Evolutionary conservation across 208 protist species (phyloP), one percentile per base, ranked within the genome.

Genomic region (Leishmania lainsoni): DNA sequence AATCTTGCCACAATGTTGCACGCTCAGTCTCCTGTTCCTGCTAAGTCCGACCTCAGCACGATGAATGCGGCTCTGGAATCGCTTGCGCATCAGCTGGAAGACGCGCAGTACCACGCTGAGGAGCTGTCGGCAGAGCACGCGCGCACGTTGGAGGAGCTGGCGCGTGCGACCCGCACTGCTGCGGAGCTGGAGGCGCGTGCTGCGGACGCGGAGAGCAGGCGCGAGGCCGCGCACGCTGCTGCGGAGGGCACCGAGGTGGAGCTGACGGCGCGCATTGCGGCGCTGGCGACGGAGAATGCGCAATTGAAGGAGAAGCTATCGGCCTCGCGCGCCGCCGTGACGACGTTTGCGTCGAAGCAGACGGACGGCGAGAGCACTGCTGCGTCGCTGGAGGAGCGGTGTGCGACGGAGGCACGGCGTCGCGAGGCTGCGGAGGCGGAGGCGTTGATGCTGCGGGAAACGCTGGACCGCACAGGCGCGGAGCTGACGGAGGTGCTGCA

Each of bases 221-320:
- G 10, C 48, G 83, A 81, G 71, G 78, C 81, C 16, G 70, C 73
- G 22, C 68, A 49, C 45, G 58, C 73, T 52, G 63, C 72, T 32
- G 73, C 42, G 70, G 42, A 69, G 51, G 26, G 29, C 9, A 26
- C 42, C 5, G n/a, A 3, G 1, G 45, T 16, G 0, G 51, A 45
- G 8, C 66, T 52, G 39, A n/a, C 66, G 39, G 9, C 61, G 59
- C 56, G 39, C 51, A n/a, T 56, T 42, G 32, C 58, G 52, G 29
- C 20, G 45, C 72, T 82, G 35, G 52, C 78, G 35, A 29, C 56
- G 54, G 56, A 75, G 71, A 76, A 59, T 26, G 70, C 54, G 26
- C 48, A 80, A n/a, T 75, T 87, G 69, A 71, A 72, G 66, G 70
- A 77, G 70, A 73, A 75, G 69, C 78, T 87, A 70, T 82, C 69